Base-by-base conservation (phyloP, 2,329 filamentous ascomycete genomes). In the Alternaria atra region DNA sequence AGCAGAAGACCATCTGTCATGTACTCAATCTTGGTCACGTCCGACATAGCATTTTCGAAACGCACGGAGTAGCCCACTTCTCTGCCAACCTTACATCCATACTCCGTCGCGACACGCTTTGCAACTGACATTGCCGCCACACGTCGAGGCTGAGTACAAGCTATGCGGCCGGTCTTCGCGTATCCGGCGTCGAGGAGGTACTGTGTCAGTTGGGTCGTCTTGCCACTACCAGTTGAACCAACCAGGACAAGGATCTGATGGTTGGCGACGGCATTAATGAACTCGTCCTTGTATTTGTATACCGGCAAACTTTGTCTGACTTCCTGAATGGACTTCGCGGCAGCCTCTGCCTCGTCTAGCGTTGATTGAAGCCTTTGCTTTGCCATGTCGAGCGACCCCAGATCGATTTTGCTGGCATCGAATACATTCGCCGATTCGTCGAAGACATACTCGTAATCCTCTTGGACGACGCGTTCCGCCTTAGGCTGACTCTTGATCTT, bases 71-170 rank as follows among this genome's bases (percentile, higher is more conserved):
- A 99, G 15, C 95, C 95, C 27, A 98, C 94, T 97, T 93, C 64
- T 92, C 91, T 1, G 95, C 95, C 10, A 98, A 82, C 76, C 94
- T 94, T 61, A 93, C 90, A 0, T 91, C 93, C 82, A 97, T 91
- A 44, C 76, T 99, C 95, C 57, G 98, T 94, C 0, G 94, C 92
- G 2, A 99, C 95, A 84, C 95, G 93, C 44, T 92, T 89, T n/a
- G 95, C 94, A 20, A 98, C 94, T 73, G 91, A 95, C 94, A 98
- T 98, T 30, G 95, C 95, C 4, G 95, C 95, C 10, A 99, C 95
- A 83, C 95, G 89, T 69, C 95, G 89, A 5, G 95, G 95, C 68
- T 99, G 95, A 0, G 95, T 99, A 73, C 94, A 97, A 5, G 92
- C 94, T 10, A 99, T 87, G 77, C 94, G 84, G 6, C 91, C 93